Evolutionary conservation across 1,139 yeast species (phyloP).

Genomic region (Ogataea hybrid): DNA sequence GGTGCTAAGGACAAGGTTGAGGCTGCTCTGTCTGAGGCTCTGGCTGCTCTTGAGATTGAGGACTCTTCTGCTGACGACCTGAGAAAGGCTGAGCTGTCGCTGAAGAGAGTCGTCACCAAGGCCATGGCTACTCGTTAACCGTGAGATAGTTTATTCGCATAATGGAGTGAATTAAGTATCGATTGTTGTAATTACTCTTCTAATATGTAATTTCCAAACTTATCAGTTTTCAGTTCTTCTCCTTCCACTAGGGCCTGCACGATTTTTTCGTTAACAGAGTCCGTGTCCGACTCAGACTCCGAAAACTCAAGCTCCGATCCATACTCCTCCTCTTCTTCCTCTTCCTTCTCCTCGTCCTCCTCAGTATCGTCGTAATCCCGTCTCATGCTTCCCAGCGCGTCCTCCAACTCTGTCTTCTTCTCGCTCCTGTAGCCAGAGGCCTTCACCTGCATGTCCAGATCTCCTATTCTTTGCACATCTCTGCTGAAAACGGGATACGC

Average conservation of each 20-base stretch:
- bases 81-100: conserved; percentile 99
- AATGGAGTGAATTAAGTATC: conserved; percentile 10
- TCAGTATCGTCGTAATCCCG: conserved; percentile 25
- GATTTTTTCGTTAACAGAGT: conserved; percentile 67
- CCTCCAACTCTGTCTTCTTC: conserved; percentile 69
- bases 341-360: conserved; percentile 33
- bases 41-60: conserved; percentile 97
- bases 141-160: conserved; percentile 19
- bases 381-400: conserved; percentile 69
- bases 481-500: conserved; percentile 79
- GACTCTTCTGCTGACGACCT: conserved; percentile 95
- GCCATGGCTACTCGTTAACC: conserved; percentile 98
- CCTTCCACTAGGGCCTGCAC: conserved; percentile 66
- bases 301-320: conserved; percentile 35
- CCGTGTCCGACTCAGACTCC: conserved; percentile 35
- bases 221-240: conserved; percentile 69
- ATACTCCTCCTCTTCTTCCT: conserved; percentile 32
- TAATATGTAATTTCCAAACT: conserved; percentile 73
- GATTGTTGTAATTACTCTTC: conserved; percentile 35
- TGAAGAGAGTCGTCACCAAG: conserved; percentile 99
- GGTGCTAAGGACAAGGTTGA: conserved; percentile 98
- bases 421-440: conserved; percentile 84
- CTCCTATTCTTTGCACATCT: conserved; percentile 67
- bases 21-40: conserved; percentile 97
- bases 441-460: conserved; percentile 76